Percentiles rank a stretch among this genome's conserved stretches.
These are phyloP conservation scores for Magnolia officinalis DNA, from an alignment of 164 flowering plant species.

Conservation along the genomic window DNA sequence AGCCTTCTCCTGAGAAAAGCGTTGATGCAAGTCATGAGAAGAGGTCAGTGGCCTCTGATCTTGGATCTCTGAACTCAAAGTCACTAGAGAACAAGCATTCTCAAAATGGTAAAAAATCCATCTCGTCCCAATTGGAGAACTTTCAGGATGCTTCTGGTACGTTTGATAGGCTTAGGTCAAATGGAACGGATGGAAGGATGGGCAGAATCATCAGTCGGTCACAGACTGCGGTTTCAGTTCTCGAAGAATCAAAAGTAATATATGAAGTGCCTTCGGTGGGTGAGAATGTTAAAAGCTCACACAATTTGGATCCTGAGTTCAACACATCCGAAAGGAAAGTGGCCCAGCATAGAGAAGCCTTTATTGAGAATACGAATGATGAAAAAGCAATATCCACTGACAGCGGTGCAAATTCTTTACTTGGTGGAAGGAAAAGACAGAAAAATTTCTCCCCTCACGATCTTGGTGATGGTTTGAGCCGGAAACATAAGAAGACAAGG, in stretches of 20 bases:
- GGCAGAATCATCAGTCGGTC: conserved; percentile 2
- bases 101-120: conserved; percentile 5
- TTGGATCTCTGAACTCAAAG: background rate
- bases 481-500: conserved; percentile 48
- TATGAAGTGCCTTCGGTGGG: conserved; percentile 33
- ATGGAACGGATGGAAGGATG: conserved; percentile 4
- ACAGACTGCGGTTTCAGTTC: conserved; percentile 11
- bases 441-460: conserved; percentile 16
- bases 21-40: conserved; percentile 6
- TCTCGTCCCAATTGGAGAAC: background rate
- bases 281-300: conserved; percentile 18
- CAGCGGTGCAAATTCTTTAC: conserved; percentile 3
- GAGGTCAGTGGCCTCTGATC: background rate
- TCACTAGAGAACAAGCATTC: conserved; percentile 8
- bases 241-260: conserved; percentile 43
- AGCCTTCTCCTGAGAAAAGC: conserved; percentile 37
- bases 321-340: conserved; percentile 4
- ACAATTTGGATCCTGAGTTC: conserved; percentile 16
- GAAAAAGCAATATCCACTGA: conserved; percentile 4
- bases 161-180: conserved; percentile 4
- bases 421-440: conserved; percentile 45
- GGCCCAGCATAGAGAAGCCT: background rate
- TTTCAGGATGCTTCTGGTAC: conserved; percentile 13
- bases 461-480: conserved; percentile 22
- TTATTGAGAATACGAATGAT: background rate